Percentiles rank a stretch among this genome's conserved stretches.
Conservation (phyloP, 345 rosid genomes). For the Boechera divaricarpa region DNA sequence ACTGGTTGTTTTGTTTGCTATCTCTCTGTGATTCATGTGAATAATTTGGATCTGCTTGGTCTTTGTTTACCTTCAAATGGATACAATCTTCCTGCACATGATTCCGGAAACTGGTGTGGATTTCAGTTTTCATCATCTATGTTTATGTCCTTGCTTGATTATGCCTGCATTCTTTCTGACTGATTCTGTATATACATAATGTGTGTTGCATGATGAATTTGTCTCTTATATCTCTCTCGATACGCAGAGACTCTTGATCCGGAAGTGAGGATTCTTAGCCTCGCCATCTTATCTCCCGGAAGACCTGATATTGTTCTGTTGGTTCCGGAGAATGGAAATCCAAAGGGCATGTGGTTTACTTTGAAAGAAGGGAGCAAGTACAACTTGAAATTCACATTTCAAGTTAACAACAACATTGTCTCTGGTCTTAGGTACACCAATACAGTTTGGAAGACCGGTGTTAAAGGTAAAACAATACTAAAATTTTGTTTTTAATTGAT, state of each 20-base stretch:
- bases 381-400: constrained; percentile 63
- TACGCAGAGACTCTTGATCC: constrained; percentile 81
- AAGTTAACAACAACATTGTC: constrained; percentile 80
- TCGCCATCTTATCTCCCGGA: constrained; percentile 66
- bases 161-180: neutral
- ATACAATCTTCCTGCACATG: neutral
- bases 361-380: constrained; percentile 78
- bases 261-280: constrained; percentile 66
- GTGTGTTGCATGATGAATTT: neutral
- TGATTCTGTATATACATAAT: neutral
- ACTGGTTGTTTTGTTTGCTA: neutral
- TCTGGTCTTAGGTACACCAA: constrained; percentile 84
- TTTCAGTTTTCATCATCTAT: neutral
- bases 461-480: constrained; percentile 51
- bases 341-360: constrained; percentile 71
- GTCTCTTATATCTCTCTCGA: neutral
- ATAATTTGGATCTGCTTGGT: constrained; percentile 9
- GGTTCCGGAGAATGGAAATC: constrained; percentile 67
- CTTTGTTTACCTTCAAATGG: constrained; percentile 10
- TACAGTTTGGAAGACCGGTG: constrained; percentile 77
- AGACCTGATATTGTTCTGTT: constrained; percentile 65
- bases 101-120: neutral
- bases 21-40: constrained; percentile 3
- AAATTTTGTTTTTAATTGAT: neutral
- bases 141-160: neutral